Conservation (phyloP, 768 basidiomycete genomes). For the Tricholoma sp. region DNA sequence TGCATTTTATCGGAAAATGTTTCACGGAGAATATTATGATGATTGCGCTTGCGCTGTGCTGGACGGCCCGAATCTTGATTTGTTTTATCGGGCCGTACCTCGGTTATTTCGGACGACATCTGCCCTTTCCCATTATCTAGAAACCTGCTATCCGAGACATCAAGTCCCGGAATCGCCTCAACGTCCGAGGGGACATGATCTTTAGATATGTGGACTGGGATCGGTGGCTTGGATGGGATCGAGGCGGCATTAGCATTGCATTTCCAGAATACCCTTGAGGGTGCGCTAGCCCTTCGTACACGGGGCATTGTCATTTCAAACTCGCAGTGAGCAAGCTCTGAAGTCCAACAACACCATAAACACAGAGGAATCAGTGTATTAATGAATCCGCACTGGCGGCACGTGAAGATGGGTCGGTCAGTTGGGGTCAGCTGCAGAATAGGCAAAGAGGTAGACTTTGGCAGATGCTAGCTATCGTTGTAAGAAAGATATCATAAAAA, state of each 20-base stretch:
- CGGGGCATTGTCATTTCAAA: constrained; percentile 36
- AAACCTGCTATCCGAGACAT: neutral
- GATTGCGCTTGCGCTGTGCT: neutral
- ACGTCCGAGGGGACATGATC: neutral
- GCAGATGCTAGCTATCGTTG: constrained; percentile 30
- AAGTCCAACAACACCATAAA: constrained; percentile 48
- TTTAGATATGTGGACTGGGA: neutral
- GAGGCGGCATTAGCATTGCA: neutral
- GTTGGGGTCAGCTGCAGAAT: constrained; percentile 34
- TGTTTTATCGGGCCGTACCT: neutral
- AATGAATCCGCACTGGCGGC: constrained; percentile 39
- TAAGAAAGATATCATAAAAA: constrained; percentile 3
- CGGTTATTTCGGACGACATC: neutral
- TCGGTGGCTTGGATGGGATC: neutral
- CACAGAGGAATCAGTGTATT: constrained; percentile 46
- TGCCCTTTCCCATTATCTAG: neutral
- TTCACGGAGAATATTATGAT: neutral
- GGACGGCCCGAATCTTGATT: neutral
- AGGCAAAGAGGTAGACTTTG: constrained; percentile 42
- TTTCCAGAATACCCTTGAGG: constrained; percentile 18
- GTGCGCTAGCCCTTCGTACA: constrained; percentile 27
- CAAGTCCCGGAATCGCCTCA: neutral
- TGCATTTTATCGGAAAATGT: neutral
- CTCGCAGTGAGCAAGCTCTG: constrained; percentile 31
- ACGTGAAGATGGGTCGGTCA: constrained; percentile 40